A percentile compares a stretch with the other conserved stretches of the same genome.
Conservation (phyloP, 208 protist genomes). For the Wallacemonas sp. region DNA sequence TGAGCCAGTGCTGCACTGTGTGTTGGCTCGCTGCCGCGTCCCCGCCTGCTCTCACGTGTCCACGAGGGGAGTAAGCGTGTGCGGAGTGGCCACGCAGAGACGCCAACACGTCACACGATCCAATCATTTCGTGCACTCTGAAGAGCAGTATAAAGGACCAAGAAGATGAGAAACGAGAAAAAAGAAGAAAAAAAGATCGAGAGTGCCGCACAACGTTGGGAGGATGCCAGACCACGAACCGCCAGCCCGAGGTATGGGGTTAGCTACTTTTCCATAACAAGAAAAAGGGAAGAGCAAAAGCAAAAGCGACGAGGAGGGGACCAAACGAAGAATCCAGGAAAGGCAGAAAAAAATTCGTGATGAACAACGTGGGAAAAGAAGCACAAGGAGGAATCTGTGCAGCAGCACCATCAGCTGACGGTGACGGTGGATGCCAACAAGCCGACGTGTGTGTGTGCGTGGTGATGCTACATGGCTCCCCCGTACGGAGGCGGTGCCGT, state of each 20-base stretch:
- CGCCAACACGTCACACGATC: background rate
- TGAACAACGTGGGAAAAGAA: too few species aligned
- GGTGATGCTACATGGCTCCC: background rate
- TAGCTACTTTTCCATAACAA: too few species aligned
- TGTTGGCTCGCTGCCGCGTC: too few species aligned
- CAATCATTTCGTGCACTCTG: background rate
- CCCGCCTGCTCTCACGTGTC: too few species aligned
- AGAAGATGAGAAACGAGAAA: background rate
- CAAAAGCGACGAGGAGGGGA: background rate
- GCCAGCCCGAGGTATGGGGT: too few species aligned
- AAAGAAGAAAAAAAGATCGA: background rate
- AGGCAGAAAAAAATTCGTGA: too few species aligned
- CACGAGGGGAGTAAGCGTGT: too few species aligned
- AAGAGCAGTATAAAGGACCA: background rate
- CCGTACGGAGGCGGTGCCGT: conserved; percentile 40
- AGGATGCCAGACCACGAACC: background rate
- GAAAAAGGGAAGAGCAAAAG: background rate
- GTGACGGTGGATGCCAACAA: too few species aligned
- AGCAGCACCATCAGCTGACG: too few species aligned
- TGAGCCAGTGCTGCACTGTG: too few species aligned
- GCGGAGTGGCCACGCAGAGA: too few species aligned
- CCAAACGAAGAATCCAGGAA: background rate
- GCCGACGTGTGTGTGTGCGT: background rate
- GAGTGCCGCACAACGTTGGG: background rate
- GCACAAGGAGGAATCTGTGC: too few species aligned